phyloP scores from a whole-genome alignment of 176 grass and related monocot genomes.

The Alloteropsis semialata region DNA sequence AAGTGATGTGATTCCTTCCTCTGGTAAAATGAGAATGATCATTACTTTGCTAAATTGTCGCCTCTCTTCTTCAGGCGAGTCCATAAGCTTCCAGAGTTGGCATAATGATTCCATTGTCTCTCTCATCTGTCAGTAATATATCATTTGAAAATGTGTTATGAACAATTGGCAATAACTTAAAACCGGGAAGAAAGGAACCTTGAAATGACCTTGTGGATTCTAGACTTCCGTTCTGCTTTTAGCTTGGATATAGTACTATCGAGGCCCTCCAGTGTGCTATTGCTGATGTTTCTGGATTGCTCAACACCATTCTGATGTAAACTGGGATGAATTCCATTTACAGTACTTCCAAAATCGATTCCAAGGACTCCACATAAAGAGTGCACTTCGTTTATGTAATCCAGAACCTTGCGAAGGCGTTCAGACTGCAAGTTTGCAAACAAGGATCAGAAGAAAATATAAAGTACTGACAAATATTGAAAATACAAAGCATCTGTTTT shows the following conservation, averaged over 20 bases:
- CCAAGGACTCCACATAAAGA: constrained; percentile 82
- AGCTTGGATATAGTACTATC: constrained; percentile 60
- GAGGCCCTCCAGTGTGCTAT: constrained; percentile 75
- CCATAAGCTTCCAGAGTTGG: constrained; percentile 95
- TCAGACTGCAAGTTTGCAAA: constrained; percentile 65
- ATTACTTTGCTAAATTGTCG: constrained; percentile 62
- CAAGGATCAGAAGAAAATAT: constrained; percentile 4
- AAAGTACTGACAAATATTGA: background rate
- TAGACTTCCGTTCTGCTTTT: constrained; percentile 67
- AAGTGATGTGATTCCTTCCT: constrained; percentile 61
- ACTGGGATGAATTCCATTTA: constrained; percentile 88
- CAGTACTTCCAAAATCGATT: constrained; percentile 69
- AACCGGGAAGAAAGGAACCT: constrained; percentile 24
- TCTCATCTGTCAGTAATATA: constrained; percentile 58
- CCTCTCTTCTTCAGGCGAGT: constrained; percentile 80
- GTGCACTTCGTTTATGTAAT: constrained; percentile 87
- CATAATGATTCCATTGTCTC: constrained; percentile 76
- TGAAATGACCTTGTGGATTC: constrained; percentile 66
- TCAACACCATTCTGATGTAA: constrained; percentile 67
- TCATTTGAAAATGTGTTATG: constrained; percentile 26
- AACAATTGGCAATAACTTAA: constrained; percentile 11
- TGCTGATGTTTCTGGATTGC: constrained; percentile 80
- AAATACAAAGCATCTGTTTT: constrained; percentile 2
- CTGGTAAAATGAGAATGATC: constrained; percentile 56
- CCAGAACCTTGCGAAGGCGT: constrained; percentile 83